phyloP scores from a whole-genome alignment of 2,329 filamentous ascomycete species.

The Penicillium sp. region DNA sequence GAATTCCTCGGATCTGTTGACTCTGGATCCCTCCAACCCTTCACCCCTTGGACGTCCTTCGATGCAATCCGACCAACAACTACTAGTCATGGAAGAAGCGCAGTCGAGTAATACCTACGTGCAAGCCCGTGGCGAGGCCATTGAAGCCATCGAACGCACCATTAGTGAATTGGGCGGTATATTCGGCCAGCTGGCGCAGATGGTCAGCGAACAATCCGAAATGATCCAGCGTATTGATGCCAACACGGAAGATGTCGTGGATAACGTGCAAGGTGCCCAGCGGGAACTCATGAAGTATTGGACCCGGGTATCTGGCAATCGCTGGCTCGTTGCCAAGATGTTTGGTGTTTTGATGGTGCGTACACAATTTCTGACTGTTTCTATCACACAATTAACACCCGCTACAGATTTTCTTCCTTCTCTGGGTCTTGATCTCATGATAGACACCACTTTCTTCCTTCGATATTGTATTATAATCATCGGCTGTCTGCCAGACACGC shows the following conservation, averaged over 20 bases:
- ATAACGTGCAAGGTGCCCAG: slow-evolving; percentile 96
- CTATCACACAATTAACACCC: slow-evolving; percentile 5
- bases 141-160: slow-evolving; percentile 92
- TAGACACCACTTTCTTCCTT: slow-evolving; percentile 20
- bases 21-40: slow-evolving; percentile 63
- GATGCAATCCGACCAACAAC: slow-evolving; percentile 70
- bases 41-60: slow-evolving; percentile 45
- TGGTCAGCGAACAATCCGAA: slow-evolving; percentile 96
- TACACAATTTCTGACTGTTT: slow-evolving; percentile 1
- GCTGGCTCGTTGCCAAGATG: slow-evolving; percentile 86
- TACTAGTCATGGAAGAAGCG: slow-evolving; percentile 90
- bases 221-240: slow-evolving; percentile 97
- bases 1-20: slow-evolving; percentile 63
- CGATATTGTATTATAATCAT: slow-evolving; percentile 33
- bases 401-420: slow-evolving; percentile 66
- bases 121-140: slow-evolving; percentile 86
- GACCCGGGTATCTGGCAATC: slow-evolving; percentile 86
- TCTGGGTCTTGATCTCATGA: slow-evolving; percentile 61
- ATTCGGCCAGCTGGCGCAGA: slow-evolving; percentile 87
- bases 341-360: slow-evolving; percentile 72
- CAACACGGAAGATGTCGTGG: slow-evolving; percentile 95
- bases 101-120: slow-evolving; percentile 83
- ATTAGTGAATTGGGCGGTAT: slow-evolving; percentile 88
- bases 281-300: slow-evolving; percentile 95
- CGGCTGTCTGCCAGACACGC: slow-evolving; percentile 17